Conservation (phyloP, 192 early-diverging fungal species). For the Coemansia biformis region DNA sequence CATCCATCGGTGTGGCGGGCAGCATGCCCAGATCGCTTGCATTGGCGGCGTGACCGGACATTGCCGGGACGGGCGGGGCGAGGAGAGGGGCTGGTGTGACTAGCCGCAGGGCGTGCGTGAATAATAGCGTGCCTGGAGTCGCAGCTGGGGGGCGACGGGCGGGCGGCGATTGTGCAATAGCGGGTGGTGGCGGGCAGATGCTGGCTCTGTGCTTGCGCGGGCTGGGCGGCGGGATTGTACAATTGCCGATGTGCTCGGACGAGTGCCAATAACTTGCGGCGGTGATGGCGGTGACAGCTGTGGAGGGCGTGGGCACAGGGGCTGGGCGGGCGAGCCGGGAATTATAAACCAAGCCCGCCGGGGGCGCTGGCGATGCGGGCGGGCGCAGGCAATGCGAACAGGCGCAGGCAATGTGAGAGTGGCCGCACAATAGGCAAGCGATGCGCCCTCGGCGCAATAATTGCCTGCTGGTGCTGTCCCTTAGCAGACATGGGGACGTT, state of each 20-base stretch:
- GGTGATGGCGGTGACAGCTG: neutral
- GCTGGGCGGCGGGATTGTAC: slow-evolving; percentile 22
- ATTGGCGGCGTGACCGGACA: slow-evolving; percentile 15
- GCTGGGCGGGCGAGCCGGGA: too few relatives aligned
- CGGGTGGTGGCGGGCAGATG: too few relatives aligned
- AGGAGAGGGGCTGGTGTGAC: neutral
- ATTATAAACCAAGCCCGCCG: too few relatives aligned
- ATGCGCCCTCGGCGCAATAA: slow-evolving; percentile 1
- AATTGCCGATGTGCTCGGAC: slow-evolving; percentile 17
- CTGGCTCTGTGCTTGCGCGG: too few relatives aligned
- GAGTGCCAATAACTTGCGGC: neutral
- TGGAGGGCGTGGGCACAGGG: too few relatives aligned
- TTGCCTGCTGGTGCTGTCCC: neutral
- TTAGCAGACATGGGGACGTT: too few relatives aligned
- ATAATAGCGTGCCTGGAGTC: too few relatives aligned
- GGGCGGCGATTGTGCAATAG: slow-evolving; percentile 10
- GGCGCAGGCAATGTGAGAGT: neutral
- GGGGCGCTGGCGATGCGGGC: too few relatives aligned
- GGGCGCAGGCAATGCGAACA: neutral
- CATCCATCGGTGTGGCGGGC: neutral
- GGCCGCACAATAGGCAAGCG: neutral
- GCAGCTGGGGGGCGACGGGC: too few relatives aligned
- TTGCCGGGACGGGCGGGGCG: slow-evolving; percentile 8
- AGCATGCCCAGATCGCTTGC: slow-evolving; percentile 25
- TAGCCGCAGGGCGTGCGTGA: too few relatives aligned